Evolutionary conservation across 1,284 basidiomycete species (phyloP).

Genomic region (Meripilus lineatus): DNA sequence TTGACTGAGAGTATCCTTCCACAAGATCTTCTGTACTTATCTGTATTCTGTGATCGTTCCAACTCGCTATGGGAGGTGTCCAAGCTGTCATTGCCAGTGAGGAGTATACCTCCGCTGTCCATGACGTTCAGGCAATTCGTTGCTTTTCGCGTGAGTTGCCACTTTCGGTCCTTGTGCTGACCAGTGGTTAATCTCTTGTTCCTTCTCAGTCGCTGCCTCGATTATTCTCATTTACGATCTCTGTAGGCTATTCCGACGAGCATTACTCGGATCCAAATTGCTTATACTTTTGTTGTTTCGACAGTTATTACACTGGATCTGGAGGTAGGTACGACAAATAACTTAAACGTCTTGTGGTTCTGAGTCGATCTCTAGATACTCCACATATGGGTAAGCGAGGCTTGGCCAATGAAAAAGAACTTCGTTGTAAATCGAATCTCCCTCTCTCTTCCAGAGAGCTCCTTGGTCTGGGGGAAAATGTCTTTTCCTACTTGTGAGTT

Average conservation of each 20-base stretch:
- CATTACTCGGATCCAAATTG: background rate
- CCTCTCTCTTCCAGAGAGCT: no score
- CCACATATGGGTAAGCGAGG: conserved; percentile 51
- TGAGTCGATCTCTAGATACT: conserved; percentile 37
- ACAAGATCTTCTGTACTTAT: no score
- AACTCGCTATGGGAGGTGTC: no score
- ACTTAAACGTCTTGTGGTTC: background rate
- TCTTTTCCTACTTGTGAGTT: conserved; percentile 45
- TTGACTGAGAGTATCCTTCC: no score
- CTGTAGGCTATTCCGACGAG: conserved; percentile 28
- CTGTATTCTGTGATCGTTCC: no score
- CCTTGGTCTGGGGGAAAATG: conserved; percentile 47
- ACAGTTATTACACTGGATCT: conserved; percentile 47
- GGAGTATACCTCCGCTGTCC: no score
- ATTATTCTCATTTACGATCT: conserved; percentile 48
- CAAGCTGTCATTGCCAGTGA: no score
- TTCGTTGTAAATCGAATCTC: no score
- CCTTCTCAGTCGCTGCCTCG: conserved; percentile 38
- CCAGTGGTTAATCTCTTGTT: background rate
- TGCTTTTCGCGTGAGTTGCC: conserved; percentile 5
- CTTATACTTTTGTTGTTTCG: background rate
- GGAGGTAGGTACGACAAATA: conserved; percentile 37
- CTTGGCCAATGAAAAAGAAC: background rate
- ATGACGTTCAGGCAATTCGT: no score
- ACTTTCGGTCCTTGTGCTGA: background rate